Conservation (phyloP, 495 filamentous ascomycete species). For the Aspergillus bridgeri region DNA sequence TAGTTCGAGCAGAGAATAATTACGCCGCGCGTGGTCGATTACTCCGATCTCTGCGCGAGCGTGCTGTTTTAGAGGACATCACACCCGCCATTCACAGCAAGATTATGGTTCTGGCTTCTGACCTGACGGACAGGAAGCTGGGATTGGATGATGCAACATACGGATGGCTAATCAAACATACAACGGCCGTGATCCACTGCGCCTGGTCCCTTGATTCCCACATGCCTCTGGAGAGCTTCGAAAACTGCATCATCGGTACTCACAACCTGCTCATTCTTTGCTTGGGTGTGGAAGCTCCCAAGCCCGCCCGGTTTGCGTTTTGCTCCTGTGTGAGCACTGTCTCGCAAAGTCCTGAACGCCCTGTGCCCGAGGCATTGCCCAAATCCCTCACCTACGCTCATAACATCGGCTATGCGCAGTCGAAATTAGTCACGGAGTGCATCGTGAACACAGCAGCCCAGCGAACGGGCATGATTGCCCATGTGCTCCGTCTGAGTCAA, state of each 20-base stretch:
- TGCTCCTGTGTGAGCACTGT: slow-evolving; percentile 57
- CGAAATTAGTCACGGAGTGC: slow-evolving; percentile 61
- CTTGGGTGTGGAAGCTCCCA: slow-evolving; percentile 24
- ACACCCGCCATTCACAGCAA: slow-evolving; percentile 23
- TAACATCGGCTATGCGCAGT: slow-evolving; percentile 54
- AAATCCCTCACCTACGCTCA: slow-evolving; percentile 47
- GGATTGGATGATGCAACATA: slow-evolving; percentile 42
- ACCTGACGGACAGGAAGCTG: slow-evolving; percentile 36
- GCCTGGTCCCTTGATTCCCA: slow-evolving; percentile 73
- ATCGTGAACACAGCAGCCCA: slow-evolving; percentile 37
- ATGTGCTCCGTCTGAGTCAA: slow-evolving; percentile 55
- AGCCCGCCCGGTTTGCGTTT: slow-evolving; percentile 47
- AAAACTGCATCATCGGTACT: slow-evolving; percentile 52
- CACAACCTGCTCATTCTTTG: slow-evolving; percentile 54
- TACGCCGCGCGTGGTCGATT: slow-evolving; percentile 45
- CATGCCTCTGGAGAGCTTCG: slow-evolving; percentile 55
- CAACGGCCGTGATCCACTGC: slow-evolving; percentile 54
- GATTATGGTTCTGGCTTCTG: slow-evolving; percentile 35
- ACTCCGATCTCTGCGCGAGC: slow-evolving; percentile 38
- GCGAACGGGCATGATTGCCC: slow-evolving; percentile 24
- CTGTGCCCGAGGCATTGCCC: slow-evolving; percentile 49
- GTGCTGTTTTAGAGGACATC: slow-evolving; percentile 20
- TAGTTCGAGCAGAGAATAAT: slow-evolving; percentile 47
- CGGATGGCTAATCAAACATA: slow-evolving; percentile 29
- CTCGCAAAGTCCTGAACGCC: slow-evolving; percentile 24